Percentiles rank a stretch among this genome's conserved stretches.
These are phyloP conservation scores for Silene latifolia DNA, from an alignment of 148 eudicot genomes.

Conservation along the genomic window DNA sequence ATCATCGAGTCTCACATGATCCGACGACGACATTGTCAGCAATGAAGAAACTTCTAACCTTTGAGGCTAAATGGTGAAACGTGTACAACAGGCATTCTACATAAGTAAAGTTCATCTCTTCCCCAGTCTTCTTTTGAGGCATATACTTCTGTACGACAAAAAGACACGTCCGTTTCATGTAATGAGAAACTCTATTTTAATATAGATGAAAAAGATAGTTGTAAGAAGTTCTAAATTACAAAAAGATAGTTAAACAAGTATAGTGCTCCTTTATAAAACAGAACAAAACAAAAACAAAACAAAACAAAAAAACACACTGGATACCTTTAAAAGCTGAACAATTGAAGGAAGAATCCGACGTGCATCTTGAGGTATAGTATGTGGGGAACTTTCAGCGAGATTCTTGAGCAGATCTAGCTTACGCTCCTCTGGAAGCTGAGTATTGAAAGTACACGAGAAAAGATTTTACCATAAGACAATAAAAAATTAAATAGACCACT, in stretches of 20 bases:
- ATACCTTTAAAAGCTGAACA: slow-evolving; percentile 82
- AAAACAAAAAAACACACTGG: background rate
- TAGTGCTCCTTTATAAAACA: background rate
- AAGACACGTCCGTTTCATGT: background rate
- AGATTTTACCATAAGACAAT: background rate
- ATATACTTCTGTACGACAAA: slow-evolving; percentile 55
- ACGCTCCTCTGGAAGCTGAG: slow-evolving; percentile 88
- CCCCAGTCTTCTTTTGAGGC: slow-evolving; percentile 79
- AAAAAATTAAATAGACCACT: background rate
- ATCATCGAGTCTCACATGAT: background rate
- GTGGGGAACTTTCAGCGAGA: slow-evolving; percentile 92
- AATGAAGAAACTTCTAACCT: slow-evolving; percentile 41
- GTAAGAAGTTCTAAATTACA: background rate
- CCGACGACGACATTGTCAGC: background rate
- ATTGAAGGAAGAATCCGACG: slow-evolving; percentile 81
- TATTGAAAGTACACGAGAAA: background rate
- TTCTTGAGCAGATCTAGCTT: slow-evolving; percentile 84
- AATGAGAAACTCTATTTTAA: background rate
- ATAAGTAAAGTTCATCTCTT: slow-evolving; percentile 77
- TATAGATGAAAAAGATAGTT: background rate
- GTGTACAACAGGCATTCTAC: slow-evolving; percentile 84
- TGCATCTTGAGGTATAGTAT: slow-evolving; percentile 70
- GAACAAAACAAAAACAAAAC: background rate
- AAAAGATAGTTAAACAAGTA: background rate
- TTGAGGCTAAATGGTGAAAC: slow-evolving; percentile 84